phyloP scores from a whole-genome alignment of 768 basidiomycete species.

The Amanita fuliginea region DNA sequence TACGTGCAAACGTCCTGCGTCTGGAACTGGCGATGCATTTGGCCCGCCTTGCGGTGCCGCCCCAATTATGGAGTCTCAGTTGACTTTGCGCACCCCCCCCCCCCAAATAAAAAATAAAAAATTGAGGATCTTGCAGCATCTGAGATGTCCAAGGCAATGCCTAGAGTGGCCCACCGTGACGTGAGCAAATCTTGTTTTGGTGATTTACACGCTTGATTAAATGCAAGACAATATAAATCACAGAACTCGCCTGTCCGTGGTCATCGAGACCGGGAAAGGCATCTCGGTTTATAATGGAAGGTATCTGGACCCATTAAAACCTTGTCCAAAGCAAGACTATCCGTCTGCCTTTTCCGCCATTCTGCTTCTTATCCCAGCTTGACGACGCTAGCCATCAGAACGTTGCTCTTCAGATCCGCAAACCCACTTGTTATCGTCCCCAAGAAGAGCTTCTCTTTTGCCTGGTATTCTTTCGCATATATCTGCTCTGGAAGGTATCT shows the following conservation, averaged over 20 bases:
- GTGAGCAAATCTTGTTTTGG: not conserved
- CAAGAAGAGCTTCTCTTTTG: slow-evolving; percentile 18
- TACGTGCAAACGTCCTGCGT: not conserved
- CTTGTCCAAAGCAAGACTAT: slow-evolving; percentile 23
- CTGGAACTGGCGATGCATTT: not conserved
- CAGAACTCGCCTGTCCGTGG: not conserved
- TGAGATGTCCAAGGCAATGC: not conserved
- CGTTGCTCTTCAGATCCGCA: slow-evolving; percentile 30
- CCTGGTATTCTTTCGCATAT: slow-evolving; percentile 20
- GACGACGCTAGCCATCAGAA: slow-evolving; percentile 29
- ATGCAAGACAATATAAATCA: not conserved
- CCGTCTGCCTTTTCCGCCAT: slow-evolving; percentile 63
- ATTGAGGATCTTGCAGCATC: not conserved
- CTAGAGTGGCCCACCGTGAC: not conserved
- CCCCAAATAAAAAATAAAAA: no score
- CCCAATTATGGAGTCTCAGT: not conserved
- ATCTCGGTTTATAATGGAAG: slow-evolving; percentile 1
- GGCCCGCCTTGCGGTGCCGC: slow-evolving; percentile 14
- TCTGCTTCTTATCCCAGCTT: slow-evolving; percentile 35
- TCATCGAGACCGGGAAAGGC: not conserved
- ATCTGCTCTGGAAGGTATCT: slow-evolving; percentile 18
- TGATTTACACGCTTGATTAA: not conserved
- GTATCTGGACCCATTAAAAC: slow-evolving; percentile 5
- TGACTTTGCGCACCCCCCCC: not conserved
- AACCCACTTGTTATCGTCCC: slow-evolving; percentile 18